A percentile compares a stretch with the other conserved stretches of the same genome.
Conservation (phyloP, 2,329 filamentous ascomycete genomes). For the Metarhizium album region DNA sequence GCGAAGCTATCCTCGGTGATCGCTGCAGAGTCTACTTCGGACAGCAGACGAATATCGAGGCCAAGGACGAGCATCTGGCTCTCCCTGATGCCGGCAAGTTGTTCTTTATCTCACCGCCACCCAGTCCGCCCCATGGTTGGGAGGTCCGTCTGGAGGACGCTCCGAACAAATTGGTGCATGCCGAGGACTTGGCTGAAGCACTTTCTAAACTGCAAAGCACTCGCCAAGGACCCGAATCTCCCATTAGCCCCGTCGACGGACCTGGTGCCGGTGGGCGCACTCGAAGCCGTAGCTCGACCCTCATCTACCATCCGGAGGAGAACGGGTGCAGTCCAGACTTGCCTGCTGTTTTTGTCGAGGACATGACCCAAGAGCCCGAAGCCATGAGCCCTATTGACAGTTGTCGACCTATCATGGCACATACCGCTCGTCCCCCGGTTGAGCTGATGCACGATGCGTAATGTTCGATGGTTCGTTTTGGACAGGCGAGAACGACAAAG, state of each 20-base stretch:
- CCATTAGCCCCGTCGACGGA: constrained; percentile 21
- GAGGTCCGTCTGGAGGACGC: constrained; percentile 57
- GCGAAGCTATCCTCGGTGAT: constrained; percentile 61
- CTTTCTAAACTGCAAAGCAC: constrained; percentile 46
- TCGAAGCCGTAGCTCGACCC: constrained; percentile 52
- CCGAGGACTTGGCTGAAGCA: constrained; percentile 57
- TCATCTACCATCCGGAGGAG: constrained; percentile 54
- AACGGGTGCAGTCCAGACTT: constrained; percentile 43
- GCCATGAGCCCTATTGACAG: constrained; percentile 31
- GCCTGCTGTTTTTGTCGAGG: constrained; percentile 56
- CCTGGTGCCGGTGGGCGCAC: constrained; percentile 16
- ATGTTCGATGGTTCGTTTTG: neutral
- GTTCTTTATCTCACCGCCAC: constrained; percentile 63
- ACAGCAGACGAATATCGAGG: constrained; percentile 45
- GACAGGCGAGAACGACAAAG: neutral
- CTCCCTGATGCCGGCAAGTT: constrained; percentile 60
- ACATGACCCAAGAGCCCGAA: constrained; percentile 49
- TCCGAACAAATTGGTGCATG: constrained; percentile 59
- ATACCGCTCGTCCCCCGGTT: constrained; percentile 52
- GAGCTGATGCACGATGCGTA: constrained; percentile 47
- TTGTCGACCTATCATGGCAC: constrained; percentile 41
- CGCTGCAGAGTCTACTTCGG: constrained; percentile 60
- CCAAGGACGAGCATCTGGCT: constrained; percentile 47
- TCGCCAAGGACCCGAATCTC: constrained; percentile 13
- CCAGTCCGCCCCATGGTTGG: constrained; percentile 58